Evolutionary conservation across 306 rosid genomes (phyloP).

Genomic region (Betula pendula): DNA sequence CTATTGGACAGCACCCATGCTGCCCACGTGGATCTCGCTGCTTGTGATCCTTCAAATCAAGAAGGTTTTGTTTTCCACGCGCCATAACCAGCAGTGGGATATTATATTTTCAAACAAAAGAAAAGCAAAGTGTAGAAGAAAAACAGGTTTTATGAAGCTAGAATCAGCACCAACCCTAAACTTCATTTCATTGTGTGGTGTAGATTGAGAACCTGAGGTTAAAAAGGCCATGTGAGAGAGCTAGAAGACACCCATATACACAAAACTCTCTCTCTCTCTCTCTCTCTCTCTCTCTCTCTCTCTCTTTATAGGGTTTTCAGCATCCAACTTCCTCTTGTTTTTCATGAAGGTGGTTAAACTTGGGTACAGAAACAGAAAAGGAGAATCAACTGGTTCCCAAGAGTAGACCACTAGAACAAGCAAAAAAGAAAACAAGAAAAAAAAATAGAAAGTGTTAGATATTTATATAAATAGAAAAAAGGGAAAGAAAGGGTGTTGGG

Average conservation of each 20-base stretch:
- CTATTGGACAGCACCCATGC: not conserved
- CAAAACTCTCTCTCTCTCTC: slow-evolving; percentile 14
- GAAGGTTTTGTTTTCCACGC: not conserved
- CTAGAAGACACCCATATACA: slow-evolving; percentile 24
- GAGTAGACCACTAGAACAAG: slow-evolving; percentile 30
- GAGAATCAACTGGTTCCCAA: slow-evolving; percentile 43
- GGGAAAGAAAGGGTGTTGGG: slow-evolving; percentile 17
- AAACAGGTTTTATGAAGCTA: slow-evolving; percentile 47
- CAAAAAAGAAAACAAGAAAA: slow-evolving; percentile 25
- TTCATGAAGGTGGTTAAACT: slow-evolving; percentile 61
- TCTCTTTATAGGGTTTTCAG: slow-evolving; percentile 49
- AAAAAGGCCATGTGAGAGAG: slow-evolving; percentile 30
- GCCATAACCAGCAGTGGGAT: not conserved
- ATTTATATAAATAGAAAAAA: not conserved
- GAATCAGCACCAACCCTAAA: slow-evolving; percentile 66
- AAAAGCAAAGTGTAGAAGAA: slow-evolving; percentile 25
- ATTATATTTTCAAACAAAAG: not conserved
- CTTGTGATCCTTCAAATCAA: not conserved
- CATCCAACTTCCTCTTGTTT: slow-evolving; percentile 41
- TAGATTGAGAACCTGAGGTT: slow-evolving; percentile 42
- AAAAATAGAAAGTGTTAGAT: not conserved
- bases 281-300: slow-evolving; percentile 29
- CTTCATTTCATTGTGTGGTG: slow-evolving; percentile 41
- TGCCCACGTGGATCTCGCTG: not conserved
- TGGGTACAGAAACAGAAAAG: slow-evolving; percentile 59